Evolutionary conservation across 2,329 filamentous ascomycete genomes (phyloP).

Genomic region (Calonectria ilicicola): DNA sequence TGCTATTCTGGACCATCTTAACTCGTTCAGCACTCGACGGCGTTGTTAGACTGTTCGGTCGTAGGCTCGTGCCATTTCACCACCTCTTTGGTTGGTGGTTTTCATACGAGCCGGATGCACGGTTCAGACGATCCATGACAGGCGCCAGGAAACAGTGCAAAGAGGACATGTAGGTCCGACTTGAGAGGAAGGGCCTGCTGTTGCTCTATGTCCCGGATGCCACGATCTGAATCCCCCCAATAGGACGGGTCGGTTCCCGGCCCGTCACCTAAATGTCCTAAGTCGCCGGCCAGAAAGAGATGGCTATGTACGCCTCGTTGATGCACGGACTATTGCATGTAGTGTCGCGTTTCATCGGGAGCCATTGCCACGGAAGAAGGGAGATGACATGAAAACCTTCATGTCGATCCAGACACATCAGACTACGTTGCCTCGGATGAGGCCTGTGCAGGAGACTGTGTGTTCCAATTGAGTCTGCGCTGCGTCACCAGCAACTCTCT

Average conservation of each 20-base stretch:
- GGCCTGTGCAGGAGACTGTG: constrained; percentile 15
- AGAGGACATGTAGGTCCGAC: neutral
- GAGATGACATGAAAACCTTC: constrained; percentile 17
- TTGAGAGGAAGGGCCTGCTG: neutral
- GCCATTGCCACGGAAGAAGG: constrained; percentile 32
- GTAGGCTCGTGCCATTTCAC: constrained; percentile 8
- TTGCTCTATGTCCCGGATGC: neutral
- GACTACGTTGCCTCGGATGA: constrained; percentile 30
- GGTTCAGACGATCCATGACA: neutral
- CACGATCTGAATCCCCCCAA: neutral
- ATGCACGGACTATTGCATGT: constrained; percentile 18
- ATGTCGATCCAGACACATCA: constrained; percentile 29
- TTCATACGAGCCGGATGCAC: constrained; percentile 16
- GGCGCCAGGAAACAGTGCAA: neutral
- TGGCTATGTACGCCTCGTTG: neutral
- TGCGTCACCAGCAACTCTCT: constrained; percentile 14
- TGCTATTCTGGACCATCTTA: constrained; percentile 31
- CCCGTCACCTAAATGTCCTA: neutral
- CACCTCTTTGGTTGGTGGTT: constrained; percentile 22
- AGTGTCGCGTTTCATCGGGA: constrained; percentile 37
- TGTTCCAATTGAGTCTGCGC: constrained; percentile 19
- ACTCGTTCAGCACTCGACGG: constrained; percentile 11
- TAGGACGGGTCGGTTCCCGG: neutral
- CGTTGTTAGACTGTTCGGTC: constrained; percentile 1
- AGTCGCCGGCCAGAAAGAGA: too few species aligned